A percentile compares a stretch with the other conserved stretches of the same genome.
Conservation (phyloP, 1,284 basidiomycete species). For the Gastroboletus turbinatus region DNA sequence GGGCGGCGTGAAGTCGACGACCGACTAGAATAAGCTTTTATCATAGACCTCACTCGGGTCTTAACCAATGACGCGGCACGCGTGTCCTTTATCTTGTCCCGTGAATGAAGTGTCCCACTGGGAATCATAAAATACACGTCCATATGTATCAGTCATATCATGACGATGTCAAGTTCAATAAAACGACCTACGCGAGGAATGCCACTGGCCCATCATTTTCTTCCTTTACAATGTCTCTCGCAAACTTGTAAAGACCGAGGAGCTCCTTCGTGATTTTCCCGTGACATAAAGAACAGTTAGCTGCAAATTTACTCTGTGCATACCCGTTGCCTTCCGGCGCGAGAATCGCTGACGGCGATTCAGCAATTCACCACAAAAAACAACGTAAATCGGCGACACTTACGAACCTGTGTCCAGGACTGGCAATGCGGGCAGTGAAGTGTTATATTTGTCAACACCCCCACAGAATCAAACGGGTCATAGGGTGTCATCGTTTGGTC, state of each 20-base stretch:
- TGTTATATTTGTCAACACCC: background rate
- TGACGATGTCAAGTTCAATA: background rate
- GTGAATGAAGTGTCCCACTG: conserved; percentile 8
- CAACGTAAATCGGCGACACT: background rate
- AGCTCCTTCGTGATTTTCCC: background rate
- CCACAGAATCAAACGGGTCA: background rate
- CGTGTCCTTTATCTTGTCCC: background rate
- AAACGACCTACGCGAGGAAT: conserved; percentile 7
- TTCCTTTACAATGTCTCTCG: background rate
- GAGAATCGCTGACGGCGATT: background rate
- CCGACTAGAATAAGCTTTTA: background rate
- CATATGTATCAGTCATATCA: background rate
- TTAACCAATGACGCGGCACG: background rate
- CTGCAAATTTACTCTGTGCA: background rate
- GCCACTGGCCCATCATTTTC: background rate
- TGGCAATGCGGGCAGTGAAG: background rate
- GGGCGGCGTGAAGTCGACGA: background rate
- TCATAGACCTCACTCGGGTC: background rate
- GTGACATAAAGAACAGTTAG: background rate
- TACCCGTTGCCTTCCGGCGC: background rate
- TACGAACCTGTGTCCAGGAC: background rate
- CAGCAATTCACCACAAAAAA: background rate
- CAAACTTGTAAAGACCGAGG: background rate
- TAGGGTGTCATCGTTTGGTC: background rate
- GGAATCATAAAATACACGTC: background rate